Base-by-base conservation (phyloP, 176 grass and related monocot genomes). In the Carex littledalei region DNA sequence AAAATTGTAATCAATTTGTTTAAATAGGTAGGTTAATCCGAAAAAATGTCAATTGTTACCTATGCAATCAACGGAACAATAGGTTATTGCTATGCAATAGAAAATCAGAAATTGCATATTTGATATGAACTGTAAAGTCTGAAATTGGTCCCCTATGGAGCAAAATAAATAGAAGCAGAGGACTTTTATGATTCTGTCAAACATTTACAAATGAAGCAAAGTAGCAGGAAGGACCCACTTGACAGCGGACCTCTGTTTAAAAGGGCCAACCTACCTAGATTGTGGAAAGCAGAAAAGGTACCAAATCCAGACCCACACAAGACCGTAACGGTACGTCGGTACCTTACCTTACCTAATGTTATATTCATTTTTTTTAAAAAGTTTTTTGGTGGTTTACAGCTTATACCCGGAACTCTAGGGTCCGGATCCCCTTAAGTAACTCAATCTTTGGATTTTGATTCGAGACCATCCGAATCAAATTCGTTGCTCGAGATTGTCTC, bases 221-320 rank as follows among this genome's bases (percentile, higher is more conserved):
- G 70, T 7, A 68, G 13, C 13, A 16, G 2, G 6, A 32, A 31
- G 34, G 66, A 41, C 34, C 66, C 66, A 69, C 32, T 34, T 39
- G 32, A 34, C 32, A 31, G 24, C 21, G 57, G 17, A n/a, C 18
- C 57, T 60, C 18, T 50, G 47, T 50, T 50, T 50, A 12, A 60
- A n/a, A 20, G 20, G 57, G 57, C 17, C 32, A 45, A 82, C 31
- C 61, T 49, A 6, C 58, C 54, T 60, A 57, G 78, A 60, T 29
- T 43, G 16, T 12, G 57, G 8, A 45, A 45, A 45, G 43, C 43
- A 45, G 43, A 82, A 61, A 62, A 20, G 60, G 35, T 67, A 34
- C 80, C 78, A 83, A 83, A 83, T 65, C 80, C 59, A 83, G 41
- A 82, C n/a, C 80, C 1, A 81, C 66, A 31, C 26, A 53, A 76